A percentile compares a stretch with the other conserved stretches of the same genome.
These are phyloP conservation scores for Ophiostoma ips DNA, from an alignment of 2,329 filamentous ascomycete genomes.

Conservation along the genomic window DNA sequence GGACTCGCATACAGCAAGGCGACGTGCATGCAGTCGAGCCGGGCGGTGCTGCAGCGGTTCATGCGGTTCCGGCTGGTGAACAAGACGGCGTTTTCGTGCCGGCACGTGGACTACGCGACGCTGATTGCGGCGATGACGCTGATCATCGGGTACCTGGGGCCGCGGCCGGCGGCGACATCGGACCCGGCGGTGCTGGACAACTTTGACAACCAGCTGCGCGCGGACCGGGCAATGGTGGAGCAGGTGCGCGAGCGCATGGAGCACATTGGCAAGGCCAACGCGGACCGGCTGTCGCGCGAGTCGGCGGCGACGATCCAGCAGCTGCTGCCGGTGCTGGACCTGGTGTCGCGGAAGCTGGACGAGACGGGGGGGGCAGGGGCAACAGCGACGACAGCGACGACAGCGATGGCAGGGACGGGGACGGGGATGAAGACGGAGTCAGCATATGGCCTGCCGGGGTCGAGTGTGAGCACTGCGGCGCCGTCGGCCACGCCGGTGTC, in stretches of 20 bases:
- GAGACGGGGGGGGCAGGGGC: constrained; percentile 4
- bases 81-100: constrained; percentile 26
- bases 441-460: no score
- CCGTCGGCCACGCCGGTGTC: background rate
- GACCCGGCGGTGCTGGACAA: constrained; percentile 3
- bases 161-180: constrained; percentile 3
- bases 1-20: constrained; percentile 33
- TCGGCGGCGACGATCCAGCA: constrained; percentile 29
- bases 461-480: background rate
- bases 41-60: constrained; percentile 35
- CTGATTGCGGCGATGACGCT: constrained; percentile 38
- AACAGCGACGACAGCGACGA: background rate
- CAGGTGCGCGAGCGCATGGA: constrained; percentile 24
- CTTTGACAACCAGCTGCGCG: constrained; percentile 17
- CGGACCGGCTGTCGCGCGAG: constrained; percentile 28
- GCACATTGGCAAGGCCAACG: constrained; percentile 24
- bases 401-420: background rate
- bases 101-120: constrained; percentile 37
- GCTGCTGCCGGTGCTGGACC: constrained; percentile 28
- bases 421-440: background rate
- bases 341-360: constrained; percentile 8
- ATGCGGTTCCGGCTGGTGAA: constrained; percentile 30
- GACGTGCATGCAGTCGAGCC: constrained; percentile 34
- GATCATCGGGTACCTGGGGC: constrained; percentile 34
- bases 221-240: constrained; percentile 26